Base-by-base conservation (phyloP, 2,329 filamentous ascomycete genomes). In the Stromatinia cepivora region DNA sequence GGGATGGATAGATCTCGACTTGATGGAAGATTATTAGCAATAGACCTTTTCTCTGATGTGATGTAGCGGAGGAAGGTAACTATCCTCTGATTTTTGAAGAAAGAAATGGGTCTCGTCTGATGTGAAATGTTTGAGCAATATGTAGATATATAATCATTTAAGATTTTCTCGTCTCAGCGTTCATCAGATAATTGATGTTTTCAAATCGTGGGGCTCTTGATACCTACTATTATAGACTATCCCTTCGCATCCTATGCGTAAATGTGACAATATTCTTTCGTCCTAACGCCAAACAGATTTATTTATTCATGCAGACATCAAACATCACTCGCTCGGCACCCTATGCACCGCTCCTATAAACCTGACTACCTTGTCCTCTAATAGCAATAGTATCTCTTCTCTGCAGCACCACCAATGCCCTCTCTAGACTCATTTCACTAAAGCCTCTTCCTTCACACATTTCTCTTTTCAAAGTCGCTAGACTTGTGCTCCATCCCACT, bases 391-490 rank as follows among this genome's bases (percentile, higher is more conserved):
- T 97, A 75, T 97, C 94, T 74, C 93, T 87, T 76, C 94, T 85
- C 79, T 96, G 92, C 81, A 99, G 81, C 22, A 98, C 87, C 82
- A 94, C 89, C 75, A 99, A 79, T 0, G 94, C 92, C 75, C 94
- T 84, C 73, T 94, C 94, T 42, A 99, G 84, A 22, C 89, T 90
- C 78, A 93, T 90, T 80, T 98, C 95, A 72, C 88, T 93, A 80
- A 94, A 98, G 0, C 93, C 93, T 79, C 94, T 93, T 20, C 91
- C 90, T 76, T 97, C 93, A 7, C 97, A 93, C 84, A 99, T 94
- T 79, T 99, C 95, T 58, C 92, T 87, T 72, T 92, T 88, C 73
- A 99, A 81, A 1, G 92, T 97, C 0, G 92, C 91, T 70, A 98
- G 81, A 77, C 92, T 97, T 1, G 94, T 97, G 77, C 92, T 95